Conservation (phyloP, 1,284 basidiomycete genomes). For the Gomphus sp. region DNA sequence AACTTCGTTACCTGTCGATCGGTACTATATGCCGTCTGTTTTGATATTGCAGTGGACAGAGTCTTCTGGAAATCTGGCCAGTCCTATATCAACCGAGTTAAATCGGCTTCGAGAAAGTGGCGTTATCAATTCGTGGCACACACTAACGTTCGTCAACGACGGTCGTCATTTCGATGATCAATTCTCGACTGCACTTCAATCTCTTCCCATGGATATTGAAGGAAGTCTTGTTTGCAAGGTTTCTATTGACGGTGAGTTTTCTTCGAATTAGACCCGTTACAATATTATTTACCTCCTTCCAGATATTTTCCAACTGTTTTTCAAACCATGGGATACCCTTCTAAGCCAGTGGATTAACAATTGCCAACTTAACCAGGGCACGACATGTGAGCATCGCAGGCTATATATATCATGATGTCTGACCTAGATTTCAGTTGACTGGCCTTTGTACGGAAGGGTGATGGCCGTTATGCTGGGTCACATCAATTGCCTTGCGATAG, state of each 20-base stretch:
- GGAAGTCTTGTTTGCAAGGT: constrained; percentile 2
- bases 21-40: constrained; percentile 2
- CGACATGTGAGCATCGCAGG: background rate
- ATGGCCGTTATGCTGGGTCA: constrained; percentile 3
- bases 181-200: background rate
- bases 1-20: background rate
- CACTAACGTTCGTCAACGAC: constrained; percentile 3
- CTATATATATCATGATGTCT: background rate
- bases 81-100: background rate
- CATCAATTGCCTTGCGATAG: background rate
- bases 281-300: background rate
- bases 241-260: constrained; percentile 1
- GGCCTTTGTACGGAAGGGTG: constrained; percentile 6
- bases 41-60: constrained; percentile 8
- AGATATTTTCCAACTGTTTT: constrained; percentile 8
- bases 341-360: background rate
- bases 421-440: background rate
- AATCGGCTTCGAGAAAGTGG: background rate
- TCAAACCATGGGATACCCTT: background rate
- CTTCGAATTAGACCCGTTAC: background rate
- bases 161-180: constrained; percentile 8
- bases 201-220: background rate
- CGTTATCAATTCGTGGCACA: background rate
- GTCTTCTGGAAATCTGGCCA: background rate
- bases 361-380: background rate